Base-by-base conservation (phyloP, 2,329 filamentous ascomycete genomes). In the Talaromyces sp. region DNA sequence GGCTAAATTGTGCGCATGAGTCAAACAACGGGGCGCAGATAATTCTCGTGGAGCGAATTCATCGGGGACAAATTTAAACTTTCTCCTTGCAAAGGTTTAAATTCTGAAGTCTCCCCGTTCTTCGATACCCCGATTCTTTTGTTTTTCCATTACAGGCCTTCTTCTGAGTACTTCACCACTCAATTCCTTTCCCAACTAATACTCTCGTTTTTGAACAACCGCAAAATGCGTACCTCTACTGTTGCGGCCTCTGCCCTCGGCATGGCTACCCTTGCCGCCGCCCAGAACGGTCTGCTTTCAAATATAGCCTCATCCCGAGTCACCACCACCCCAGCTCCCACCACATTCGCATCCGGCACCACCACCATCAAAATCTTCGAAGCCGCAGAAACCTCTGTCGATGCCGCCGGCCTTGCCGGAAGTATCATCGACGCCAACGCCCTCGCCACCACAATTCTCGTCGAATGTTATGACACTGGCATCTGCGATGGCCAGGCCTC, bases 331-430 rank as follows among this genome's bases (percentile, higher is more conserved):
- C 22, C 56, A n/a, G 45, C 39, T 6, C 56, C 56, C 19, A 59
- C 56, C n/a, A 43, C 56, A 7, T 59, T 59, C 37, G 56, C 56
- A n/a, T 45, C 56, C 14, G 56, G 56, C 56, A 59, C 56, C 8
- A 59, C 56, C 56, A 43, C 56, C 35, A 45, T 59, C 39, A 41
- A 33, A 31, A 45, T 59, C 22, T 59, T 59, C 37, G 56, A 59
- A 45, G 56, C 39, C 14, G 56, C 19, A 22, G 37, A 27, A 45
- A 59, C 56, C 14, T 27, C 11, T 13, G 22, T 50, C 22, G 47
- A 50, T 2, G 47, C 47, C 47, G 11, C 52, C 1, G 56, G 39
- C 19, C 9, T 31, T 7, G 37, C 22, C 3, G 56, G 37, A 6
- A 59, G 56, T 19, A 59, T 59, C 56, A 41, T 59, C 3, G 3